These are phyloP conservation scores for Lachnellula hyalina DNA, from an alignment of 2,329 filamentous ascomycete genomes.

Conservation along the genomic window DNA sequence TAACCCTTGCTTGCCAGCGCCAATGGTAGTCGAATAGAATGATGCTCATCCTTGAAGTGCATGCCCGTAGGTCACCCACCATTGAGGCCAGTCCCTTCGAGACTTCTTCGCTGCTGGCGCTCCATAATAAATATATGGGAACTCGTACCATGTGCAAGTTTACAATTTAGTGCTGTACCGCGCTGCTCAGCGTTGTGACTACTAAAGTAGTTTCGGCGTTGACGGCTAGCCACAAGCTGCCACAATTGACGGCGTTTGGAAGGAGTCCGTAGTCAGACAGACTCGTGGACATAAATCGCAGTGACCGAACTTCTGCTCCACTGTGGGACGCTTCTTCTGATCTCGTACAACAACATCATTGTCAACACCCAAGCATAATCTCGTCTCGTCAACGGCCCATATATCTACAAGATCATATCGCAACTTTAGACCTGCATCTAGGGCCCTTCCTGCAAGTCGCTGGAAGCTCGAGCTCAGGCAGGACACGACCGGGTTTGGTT, in stretches of 20 bases:
- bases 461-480: conserved; percentile 7
- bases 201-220: conserved; percentile 2
- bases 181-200: not conserved
- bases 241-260: conserved; percentile 15
- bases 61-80: conserved; percentile 13
- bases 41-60: conserved; percentile 5
- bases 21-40: conserved; percentile 8
- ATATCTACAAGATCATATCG: not conserved
- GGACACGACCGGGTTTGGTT: conserved; percentile 17
- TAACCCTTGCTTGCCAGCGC: conserved; percentile 11
- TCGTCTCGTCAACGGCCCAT: not conserved
- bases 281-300: not conserved
- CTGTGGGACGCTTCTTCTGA: not conserved
- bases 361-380: not conserved
- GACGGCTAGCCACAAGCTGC: conserved; percentile 14
- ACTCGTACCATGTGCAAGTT: not conserved
- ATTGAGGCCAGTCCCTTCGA: not conserved
- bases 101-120: not conserved
- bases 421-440: not conserved
- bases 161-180: not conserved
- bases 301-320: not conserved
- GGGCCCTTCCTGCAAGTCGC: not conserved
- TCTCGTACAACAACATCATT: not conserved
- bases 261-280: conserved; percentile 6
- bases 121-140: conserved; percentile 2